Evolutionary conservation across 352 stramenopile species (phyloP), one percentile per base, ranked within the genome.

Genomic region (Phytophthora megakarya): DNA sequence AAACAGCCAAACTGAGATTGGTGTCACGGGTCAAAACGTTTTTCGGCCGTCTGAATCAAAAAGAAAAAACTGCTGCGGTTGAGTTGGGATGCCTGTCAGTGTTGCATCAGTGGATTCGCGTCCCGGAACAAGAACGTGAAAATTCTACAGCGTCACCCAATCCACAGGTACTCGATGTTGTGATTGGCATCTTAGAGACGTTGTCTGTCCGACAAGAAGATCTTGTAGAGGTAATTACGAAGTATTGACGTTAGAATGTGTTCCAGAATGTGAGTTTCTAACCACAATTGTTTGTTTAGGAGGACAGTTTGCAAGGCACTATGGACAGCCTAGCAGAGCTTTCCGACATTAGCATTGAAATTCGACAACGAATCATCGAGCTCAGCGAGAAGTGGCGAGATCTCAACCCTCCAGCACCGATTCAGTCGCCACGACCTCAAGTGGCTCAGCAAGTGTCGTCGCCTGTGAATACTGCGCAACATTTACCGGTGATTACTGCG

Each of bases 11-110:
- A 33, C 49, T 95, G 52, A 72, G 86, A 4, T 53, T 93, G 10
- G 78, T 93, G 21, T 90, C 84, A 3, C 67, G 62, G 1, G 80
- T 91, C 10, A 95, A 93, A 58, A 72, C 75, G 1, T 95, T 93
- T 60, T 93, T 93, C 28, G 57, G 49, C 1, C 66, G 73, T 22
- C 67, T 93, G 3, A 90, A 85, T 46, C 51, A 64, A 18, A 80
- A 78, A 21, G 81, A 95, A 58, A 76, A 70, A 19, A 16, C 70
- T 3, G 68, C 68, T 25, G 76, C 83, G 43, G 67, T 95, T 8
- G 79, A 92, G 18, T 61, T 85, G 58, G 84, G 80, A 5, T 87
- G 81, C 42, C 39, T 95, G 15, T 45, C 61, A 8, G 37, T 90
- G 9, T 48, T 95, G 0, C 78, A 84, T 32, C 72, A 78, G 40